Base-by-base conservation (phyloP, 805 yeast species). In the Vanderwaltozyma tropicalis region DNA sequence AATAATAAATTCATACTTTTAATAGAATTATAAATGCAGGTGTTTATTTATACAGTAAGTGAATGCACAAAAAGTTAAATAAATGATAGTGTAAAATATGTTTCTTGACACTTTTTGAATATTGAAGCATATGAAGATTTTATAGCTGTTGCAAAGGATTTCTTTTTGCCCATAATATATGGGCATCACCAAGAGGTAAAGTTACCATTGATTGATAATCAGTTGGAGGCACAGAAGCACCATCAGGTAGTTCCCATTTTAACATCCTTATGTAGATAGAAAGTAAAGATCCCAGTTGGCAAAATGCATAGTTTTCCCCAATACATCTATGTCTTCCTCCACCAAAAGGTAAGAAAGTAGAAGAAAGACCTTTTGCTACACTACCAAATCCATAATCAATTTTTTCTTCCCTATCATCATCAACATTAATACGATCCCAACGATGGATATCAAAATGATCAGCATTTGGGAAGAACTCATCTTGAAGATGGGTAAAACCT, bases 281-380 rank as follows among this genome's bases (percentile, higher is more conserved):
- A 55, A 92, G 67, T 43, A 92, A 69, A 35, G 92, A 78, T 35
- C 95, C 95, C 47, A 92, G 73, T 69, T 92, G 98, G 48, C 80
- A 78, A 62, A 79, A 85, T 19, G 98, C 98, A 66, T 92, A 92
- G 61, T 89, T 97, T 66, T 92, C 98, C 59, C 98, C 98, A 55
- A 92, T 89, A 67, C 98, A 92, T 68, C 98, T 82, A 63, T 92
- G 98, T 72, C 98, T 83, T 49, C 98, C 98, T 63, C 97, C 98
- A 51, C 98, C 98, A 55, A 92, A 92, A 39, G 98, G 98, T 59
- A 92, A 75, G 66, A 86, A 92, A 41, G 97, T 95, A 31, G 96
- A 85, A 22, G 84, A 69, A 37, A 89, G 97, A 66, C 97, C 98
- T 67, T 92, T 92, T 32, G 95, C 78, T 46, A 92, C 84, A 42